Base-by-base conservation (phyloP, 2,329 filamentous ascomycete species). In the Leptographium procerum region DNA sequence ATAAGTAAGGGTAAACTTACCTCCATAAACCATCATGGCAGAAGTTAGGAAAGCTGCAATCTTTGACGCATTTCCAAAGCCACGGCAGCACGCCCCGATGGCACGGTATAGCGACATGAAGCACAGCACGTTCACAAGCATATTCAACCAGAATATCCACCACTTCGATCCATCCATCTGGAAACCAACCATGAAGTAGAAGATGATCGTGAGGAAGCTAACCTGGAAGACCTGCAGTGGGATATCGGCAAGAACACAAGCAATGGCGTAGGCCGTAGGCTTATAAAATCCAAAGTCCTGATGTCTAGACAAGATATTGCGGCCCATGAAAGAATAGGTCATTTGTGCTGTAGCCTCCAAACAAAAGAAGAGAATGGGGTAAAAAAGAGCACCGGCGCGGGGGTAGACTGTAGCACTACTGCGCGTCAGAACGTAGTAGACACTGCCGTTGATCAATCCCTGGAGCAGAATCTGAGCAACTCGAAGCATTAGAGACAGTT, bases 281-380 rank as follows among this genome's bases (percentile, higher is more conserved):
- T 95, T 91, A 66, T 96, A 95, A 22, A 96, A 78, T 22, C 90
- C 90, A 68, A 95, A 96, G 60, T 87, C 83, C 59, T 80, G 75
- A 65, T 96, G 91, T 69, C 95, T 95, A 68, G 95, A 89, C 60
- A 96, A 89, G 65, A 96, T 95, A 1, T 88, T 87, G 61, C 89
- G 84, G 65, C 83, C 80, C 48, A n/a, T n/a, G 50, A 57, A 57
- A 65, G 85, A 89, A 16, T 70, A 67, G 0, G 88, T 86, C 19
- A 76, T 78, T 1, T 76, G 66, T 24, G 79, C 69, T 45, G 94
- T 72, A 68, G 94, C 86, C 76, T 88, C 62, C 85, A 80, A 66
- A 94, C 92, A 48, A 88, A 89, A 70, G 92, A 95, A 75, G 61
- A 95, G 76, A 66, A 91, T 84, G 63, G 89, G 88, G 68, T 95